phyloP scores from a whole-genome alignment of 768 basidiomycete species.

The Boletus vermiculosoides region DNA sequence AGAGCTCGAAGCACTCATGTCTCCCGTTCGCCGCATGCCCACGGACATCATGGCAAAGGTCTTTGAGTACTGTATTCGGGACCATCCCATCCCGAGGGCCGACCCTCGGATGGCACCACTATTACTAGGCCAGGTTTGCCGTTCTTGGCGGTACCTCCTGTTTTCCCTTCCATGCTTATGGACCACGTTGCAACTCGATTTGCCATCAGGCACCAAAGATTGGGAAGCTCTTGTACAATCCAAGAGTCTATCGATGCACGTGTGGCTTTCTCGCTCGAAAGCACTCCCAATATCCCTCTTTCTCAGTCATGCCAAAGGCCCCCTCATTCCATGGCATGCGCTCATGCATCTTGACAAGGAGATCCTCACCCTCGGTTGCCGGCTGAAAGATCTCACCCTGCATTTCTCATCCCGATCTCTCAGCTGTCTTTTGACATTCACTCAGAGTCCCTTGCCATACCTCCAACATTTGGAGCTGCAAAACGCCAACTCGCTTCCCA shows the following conservation, averaged over 20 bases:
- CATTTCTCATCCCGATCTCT: constrained; percentile 27
- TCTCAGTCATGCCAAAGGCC: constrained; percentile 23
- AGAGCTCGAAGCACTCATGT: constrained; percentile 28
- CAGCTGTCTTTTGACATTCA: constrained; percentile 27
- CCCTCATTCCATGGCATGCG: constrained; percentile 24
- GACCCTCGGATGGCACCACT: constrained; percentile 22
- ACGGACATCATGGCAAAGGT: constrained; percentile 29
- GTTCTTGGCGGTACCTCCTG: constrained; percentile 31
- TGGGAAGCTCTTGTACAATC: constrained; percentile 30
- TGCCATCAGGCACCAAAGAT: constrained; percentile 18
- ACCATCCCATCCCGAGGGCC: constrained; percentile 5
- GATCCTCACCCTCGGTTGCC: constrained; percentile 24
- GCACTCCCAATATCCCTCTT: constrained; percentile 28
- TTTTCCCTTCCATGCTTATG: constrained; percentile 30
- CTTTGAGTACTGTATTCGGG: constrained; percentile 25
- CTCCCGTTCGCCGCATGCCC: constrained; percentile 33
- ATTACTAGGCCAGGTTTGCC: constrained; percentile 31
- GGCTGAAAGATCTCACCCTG: constrained; percentile 20
- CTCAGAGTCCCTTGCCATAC: constrained; percentile 23
- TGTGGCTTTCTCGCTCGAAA: constrained; percentile 32
- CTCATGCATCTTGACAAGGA: constrained; percentile 33
- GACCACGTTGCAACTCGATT: constrained; percentile 22
- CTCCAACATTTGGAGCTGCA: constrained; percentile 28
- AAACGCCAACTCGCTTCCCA: constrained; percentile 26
- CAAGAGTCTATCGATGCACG: constrained; percentile 27